Base-by-base conservation (phyloP, 495 filamentous ascomycete genomes). In the Penicillium odoratum region DNA sequence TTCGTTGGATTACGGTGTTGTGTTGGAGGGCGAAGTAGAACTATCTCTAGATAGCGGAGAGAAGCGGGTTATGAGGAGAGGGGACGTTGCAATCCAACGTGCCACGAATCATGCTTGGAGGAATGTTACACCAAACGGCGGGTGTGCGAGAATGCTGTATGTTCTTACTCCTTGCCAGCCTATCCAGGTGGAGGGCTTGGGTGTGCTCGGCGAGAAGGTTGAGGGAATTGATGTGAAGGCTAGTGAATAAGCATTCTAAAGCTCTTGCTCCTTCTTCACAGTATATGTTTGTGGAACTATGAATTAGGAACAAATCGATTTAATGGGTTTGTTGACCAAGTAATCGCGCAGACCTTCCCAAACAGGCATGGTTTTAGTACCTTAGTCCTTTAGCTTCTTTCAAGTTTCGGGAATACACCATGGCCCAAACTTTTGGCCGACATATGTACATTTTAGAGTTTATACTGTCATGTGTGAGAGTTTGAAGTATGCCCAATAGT, bases 91-190 rank as follows among this genome's bases (percentile, higher is more conserved):
- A 5, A 78, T 90, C 25, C 86, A 91, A 73, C 66, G 88, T 40
- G 87, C 74, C 0, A 89, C 86, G 5, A 86, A 82, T 68, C 88
- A 92, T 65, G 74, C 76, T 30, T 89, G 86, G 86, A 76, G 73
- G 26, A 89, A 88, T 34, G 34, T 38, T 11, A 38, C 34, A 11
- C 9, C 34, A 13, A 3, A 11, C 4, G 34, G 9, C 9, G 8
- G 4, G 1, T 38, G 34, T 9, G 34, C 34, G 13, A 11, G 34
- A 4, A 38, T 38, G 34, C 9, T 38, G 9, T 38, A 38, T 15
- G 8, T 38, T 4, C 13, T 38, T 2, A 13, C 13, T 9, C 34
- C 34, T 9, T 9, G 4, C 4, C 9, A 38, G 13, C 34, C 10
- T 4, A 5, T 38, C 1, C 9, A 38, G 34, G 8, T 38, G 1